These are phyloP conservation scores for Escovopsis weberi DNA, from an alignment of 2,329 filamentous ascomycete genomes.

Conservation along the genomic window DNA sequence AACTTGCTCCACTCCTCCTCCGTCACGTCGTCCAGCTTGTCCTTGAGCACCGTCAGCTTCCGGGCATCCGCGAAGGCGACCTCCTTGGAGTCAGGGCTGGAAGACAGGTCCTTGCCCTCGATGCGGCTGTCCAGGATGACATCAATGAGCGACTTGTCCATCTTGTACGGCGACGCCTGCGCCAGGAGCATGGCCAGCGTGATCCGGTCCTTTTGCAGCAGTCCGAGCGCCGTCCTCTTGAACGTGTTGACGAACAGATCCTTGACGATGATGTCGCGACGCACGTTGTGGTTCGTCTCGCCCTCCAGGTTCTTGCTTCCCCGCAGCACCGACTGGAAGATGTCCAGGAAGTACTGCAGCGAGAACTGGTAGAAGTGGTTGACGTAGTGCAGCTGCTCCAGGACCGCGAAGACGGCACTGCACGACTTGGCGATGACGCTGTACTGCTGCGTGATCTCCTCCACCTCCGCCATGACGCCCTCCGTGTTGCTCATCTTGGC, in stretches of 20 bases:
- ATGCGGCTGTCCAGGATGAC: constrained; percentile 66
- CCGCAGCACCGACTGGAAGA: constrained; percentile 85
- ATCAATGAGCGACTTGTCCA: constrained; percentile 85
- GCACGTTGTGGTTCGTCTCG: constrained; percentile 59
- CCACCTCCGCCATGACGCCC: constrained; percentile 95
- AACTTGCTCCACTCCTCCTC: constrained; percentile 64
- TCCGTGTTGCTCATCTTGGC: constrained; percentile 93
- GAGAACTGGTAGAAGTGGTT: constrained; percentile 99
- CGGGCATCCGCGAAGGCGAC: constrained; percentile 54
- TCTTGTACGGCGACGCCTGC: constrained; percentile 88
- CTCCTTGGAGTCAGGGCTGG: constrained; percentile 45
- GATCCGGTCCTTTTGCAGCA: constrained; percentile 87
- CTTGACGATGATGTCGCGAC: constrained; percentile 79
- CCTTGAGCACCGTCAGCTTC: constrained; percentile 59
- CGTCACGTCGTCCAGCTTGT: constrained; percentile 48
- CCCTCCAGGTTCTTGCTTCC: constrained; percentile 58
- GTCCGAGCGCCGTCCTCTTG: constrained; percentile 79
- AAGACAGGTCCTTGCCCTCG: constrained; percentile 65
- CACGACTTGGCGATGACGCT: constrained; percentile 85
- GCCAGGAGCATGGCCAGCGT: constrained; percentile 90
- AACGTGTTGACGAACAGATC: constrained; percentile 87
- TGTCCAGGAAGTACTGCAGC: constrained; percentile 92
- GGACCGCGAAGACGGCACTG: constrained; percentile 90
- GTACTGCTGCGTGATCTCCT: constrained; percentile 90
- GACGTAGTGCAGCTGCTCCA: constrained; percentile 94